phyloP scores from a whole-genome alignment of 2,329 filamentous ascomycete genomes.

The Monosporascus sp. region DNA sequence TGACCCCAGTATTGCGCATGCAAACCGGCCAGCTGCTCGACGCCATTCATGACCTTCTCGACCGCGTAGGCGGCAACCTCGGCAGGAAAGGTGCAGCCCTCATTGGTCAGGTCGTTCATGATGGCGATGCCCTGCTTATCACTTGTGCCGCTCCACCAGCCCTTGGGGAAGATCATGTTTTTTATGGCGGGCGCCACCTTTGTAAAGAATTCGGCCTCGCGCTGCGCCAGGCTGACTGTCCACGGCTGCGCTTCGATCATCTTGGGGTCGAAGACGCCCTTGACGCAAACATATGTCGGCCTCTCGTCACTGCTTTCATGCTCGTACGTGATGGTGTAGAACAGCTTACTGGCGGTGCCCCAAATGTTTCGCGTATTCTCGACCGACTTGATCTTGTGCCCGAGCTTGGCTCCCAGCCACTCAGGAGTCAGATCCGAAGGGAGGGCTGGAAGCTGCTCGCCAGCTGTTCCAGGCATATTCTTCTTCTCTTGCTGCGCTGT shows the following conservation, averaged over 20 bases:
- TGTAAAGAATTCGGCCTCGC: slow-evolving; percentile 33
- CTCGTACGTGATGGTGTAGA: slow-evolving; percentile 19
- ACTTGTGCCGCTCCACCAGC: slow-evolving; percentile 31
- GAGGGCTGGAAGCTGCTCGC: slow-evolving; percentile 16
- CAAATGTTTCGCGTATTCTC: slow-evolving; percentile 16
- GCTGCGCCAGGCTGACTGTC: slow-evolving; percentile 25
- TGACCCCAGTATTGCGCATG: slow-evolving; percentile 35
- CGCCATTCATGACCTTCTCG: slow-evolving; percentile 28
- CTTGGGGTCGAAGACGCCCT: slow-evolving; percentile 32
- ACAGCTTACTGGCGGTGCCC: slow-evolving; percentile 24
- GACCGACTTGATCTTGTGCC: slow-evolving; percentile 20
- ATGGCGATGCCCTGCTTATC: slow-evolving; percentile 32
- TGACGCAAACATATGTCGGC: slow-evolving; percentile 28
- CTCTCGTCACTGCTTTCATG: slow-evolving; percentile 9
- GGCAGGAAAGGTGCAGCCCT: slow-evolving; percentile 29
- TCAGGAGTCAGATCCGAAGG: slow-evolving; percentile 19
- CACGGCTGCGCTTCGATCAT: slow-evolving; percentile 29
- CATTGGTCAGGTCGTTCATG: slow-evolving; percentile 29
- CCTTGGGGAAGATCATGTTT: slow-evolving; percentile 28
- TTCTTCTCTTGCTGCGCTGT: too few relatives aligned
- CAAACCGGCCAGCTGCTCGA: slow-evolving; percentile 34
- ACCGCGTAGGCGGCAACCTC: slow-evolving; percentile 27
- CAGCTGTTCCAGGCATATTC: too few relatives aligned
- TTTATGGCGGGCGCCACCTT: slow-evolving; percentile 28
- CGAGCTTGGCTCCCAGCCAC: slow-evolving; percentile 23